A percentile compares a stretch with the other conserved stretches of the same genome.
phyloP scores from a whole-genome alignment of 116 monocot genomes.

The Zostera marina region DNA sequence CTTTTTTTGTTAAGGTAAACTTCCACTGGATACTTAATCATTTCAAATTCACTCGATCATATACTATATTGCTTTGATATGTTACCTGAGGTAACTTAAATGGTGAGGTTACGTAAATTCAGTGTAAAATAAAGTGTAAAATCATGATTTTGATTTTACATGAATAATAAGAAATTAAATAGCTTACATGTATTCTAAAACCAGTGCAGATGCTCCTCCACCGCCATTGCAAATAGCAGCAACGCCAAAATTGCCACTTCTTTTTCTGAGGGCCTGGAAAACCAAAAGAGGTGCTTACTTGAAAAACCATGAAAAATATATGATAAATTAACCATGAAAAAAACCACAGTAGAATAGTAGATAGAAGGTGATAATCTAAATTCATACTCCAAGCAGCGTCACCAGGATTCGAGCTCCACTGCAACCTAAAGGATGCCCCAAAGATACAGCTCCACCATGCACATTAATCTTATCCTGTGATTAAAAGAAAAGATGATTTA shows the following conservation, averaged over 20 bases:
- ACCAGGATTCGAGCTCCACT: conserved; percentile 79
- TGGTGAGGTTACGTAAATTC: too few relatives aligned
- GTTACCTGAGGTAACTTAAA: too few relatives aligned
- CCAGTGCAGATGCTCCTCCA: conserved; percentile 44
- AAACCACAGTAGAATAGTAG: not conserved
- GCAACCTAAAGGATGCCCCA: conserved; percentile 79
- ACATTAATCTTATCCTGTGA: conserved; percentile 63
- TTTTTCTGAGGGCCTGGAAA: conserved; percentile 34
- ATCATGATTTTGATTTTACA: conserved; percentile 5
- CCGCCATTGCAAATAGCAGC: conserved; percentile 53
- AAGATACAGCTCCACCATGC: conserved; percentile 72
- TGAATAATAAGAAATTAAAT: too few relatives aligned
- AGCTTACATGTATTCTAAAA: conserved; percentile 38
- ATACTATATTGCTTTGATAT: too few relatives aligned
- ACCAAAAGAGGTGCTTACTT: not conserved
- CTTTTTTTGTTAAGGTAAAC: too few relatives aligned
- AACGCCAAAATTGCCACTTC: conserved; percentile 44
- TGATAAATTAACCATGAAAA: not conserved
- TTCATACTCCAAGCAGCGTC: conserved; percentile 52
- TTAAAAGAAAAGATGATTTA: not conserved
- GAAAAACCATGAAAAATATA: not conserved
- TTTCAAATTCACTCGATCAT: too few relatives aligned
- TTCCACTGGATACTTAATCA: too few relatives aligned
- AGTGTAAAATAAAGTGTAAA: not conserved
- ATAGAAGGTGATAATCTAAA: not conserved